phyloP scores from a whole-genome alignment of 1,284 basidiomycete species.

The Rhodotorula sp. region DNA sequence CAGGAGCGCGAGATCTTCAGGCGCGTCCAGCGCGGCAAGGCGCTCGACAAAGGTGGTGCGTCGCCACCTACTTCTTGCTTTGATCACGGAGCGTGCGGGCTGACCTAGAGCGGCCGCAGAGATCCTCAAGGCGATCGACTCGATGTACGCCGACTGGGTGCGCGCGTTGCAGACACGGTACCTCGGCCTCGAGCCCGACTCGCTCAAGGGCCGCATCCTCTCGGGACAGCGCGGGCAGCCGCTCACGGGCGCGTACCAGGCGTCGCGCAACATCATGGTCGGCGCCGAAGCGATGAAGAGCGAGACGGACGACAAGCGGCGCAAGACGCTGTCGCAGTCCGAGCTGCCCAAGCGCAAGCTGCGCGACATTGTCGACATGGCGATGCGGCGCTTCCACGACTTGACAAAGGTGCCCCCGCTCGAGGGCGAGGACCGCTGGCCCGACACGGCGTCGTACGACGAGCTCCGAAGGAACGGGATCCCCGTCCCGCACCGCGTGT shows the following conservation, averaged over 20 bases:
- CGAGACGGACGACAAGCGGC: background rate
- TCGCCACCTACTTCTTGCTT: background rate
- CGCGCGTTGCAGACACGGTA: background rate
- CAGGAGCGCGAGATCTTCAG: slow-evolving; percentile 25
- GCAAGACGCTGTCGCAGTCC: background rate
- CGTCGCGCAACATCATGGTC: slow-evolving; percentile 5
- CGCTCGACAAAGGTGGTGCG: slow-evolving; percentile 9
- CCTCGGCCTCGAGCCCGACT: background rate
- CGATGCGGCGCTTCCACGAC: slow-evolving; percentile 1
- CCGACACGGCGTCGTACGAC: background rate
- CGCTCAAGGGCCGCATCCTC: background rate
- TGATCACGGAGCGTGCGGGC: too few species aligned
- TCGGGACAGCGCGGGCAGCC: background rate
- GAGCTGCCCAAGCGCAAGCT: background rate
- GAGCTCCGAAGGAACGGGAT: background rate
- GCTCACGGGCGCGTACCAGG: background rate
- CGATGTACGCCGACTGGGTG: slow-evolving; percentile 4
- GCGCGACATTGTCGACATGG: background rate
- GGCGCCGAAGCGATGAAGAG: background rate
- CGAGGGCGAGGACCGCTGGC: slow-evolving; percentile 13
- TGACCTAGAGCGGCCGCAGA: too few species aligned
- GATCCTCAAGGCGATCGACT: background rate
- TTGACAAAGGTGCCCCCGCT: slow-evolving; percentile 4
- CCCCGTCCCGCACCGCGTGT: slow-evolving; percentile 24
- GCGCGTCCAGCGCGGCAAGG: slow-evolving; percentile 22